Evolutionary conservation across 306 rosid species (phyloP).

Genomic region (Vigna mungo): DNA sequence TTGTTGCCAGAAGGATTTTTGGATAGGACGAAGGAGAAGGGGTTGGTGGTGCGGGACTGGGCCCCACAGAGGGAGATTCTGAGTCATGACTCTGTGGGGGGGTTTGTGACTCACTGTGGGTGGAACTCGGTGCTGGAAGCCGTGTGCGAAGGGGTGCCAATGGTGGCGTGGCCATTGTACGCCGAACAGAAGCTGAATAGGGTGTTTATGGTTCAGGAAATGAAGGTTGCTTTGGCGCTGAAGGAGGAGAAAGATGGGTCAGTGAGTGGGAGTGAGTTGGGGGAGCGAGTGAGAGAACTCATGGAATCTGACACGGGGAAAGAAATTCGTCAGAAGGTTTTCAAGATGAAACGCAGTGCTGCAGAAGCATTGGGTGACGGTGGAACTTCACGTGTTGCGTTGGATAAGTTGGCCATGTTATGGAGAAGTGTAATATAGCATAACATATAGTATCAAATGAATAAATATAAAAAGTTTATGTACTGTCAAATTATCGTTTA

Average conservation of each 20-base stretch:
- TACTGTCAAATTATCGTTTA: no score
- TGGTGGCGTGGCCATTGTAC: conserved; percentile 66
- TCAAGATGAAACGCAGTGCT: conserved; percentile 25
- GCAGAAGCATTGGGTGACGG: conserved; percentile 21
- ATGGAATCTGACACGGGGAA: conserved; percentile 39
- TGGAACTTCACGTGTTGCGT: conserved; percentile 28
- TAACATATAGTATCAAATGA: no score
- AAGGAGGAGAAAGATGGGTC: conserved; percentile 48
- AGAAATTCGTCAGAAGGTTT: conserved; percentile 31
- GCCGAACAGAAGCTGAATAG: conserved; percentile 64
- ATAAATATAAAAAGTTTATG: no score
- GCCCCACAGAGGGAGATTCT: conserved; percentile 62
- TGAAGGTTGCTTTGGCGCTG: conserved; percentile 56
- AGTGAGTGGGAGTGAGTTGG: conserved; percentile 48
- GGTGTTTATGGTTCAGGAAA: conserved; percentile 53
- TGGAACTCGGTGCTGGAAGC: conserved; percentile 79
- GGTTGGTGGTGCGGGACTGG: conserved; percentile 61
- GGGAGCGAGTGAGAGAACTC: conserved; percentile 42
- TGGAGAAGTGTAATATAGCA: no score
- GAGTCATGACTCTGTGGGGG: conserved; percentile 64
- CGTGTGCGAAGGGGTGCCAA: conserved; percentile 44
- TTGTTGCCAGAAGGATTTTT: conserved; percentile 61
- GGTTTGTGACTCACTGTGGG: conserved; percentile 75
- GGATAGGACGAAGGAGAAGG: conserved; percentile 52
- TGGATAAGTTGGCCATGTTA: not conserved